These are phyloP conservation scores for Backusella psychrophila DNA, from an alignment of 192 early-diverging fungal species.

Conservation along the genomic window DNA sequence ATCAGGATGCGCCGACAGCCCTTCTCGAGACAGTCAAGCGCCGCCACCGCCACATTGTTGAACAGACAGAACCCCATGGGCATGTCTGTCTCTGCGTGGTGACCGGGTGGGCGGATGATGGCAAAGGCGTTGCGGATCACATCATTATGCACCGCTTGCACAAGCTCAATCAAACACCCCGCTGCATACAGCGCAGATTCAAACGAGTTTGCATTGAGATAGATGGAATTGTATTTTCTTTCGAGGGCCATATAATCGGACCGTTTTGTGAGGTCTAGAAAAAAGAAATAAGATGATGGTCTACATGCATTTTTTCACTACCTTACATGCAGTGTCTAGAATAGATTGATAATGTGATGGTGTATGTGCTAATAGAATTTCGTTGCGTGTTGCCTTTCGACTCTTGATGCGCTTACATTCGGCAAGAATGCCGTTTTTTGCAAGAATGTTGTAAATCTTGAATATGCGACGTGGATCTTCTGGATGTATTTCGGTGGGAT, in stretches of 20 bases:
- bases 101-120: constrained; percentile 88
- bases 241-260: constrained; percentile 30
- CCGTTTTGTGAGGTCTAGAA: background rate
- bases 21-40: constrained; percentile 52
- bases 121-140: constrained; percentile 76
- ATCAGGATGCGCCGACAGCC: constrained; percentile 67
- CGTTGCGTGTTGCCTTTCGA: constrained; percentile 35
- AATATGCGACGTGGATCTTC: constrained; percentile 73
- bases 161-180: constrained; percentile 71
- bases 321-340: background rate
- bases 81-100: constrained; percentile 78
- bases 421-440: constrained; percentile 42
- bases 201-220: constrained; percentile 61
- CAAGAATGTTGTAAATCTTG: constrained; percentile 58
- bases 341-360: background rate
- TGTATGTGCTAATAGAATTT: constrained; percentile 5
- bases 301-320: too few species aligned
- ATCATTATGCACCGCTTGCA: constrained; percentile 64
- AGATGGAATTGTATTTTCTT: constrained; percentile 65
- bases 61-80: constrained; percentile 86
- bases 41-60: constrained; percentile 89
- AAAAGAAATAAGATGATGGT: background rate
- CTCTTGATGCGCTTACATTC: constrained; percentile 43
- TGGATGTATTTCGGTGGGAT: constrained; percentile 63
- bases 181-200: constrained; percentile 69